Evolutionary conservation across 192 early-diverging fungal species (phyloP).

Genomic region (Cetraspora pellucida): DNA sequence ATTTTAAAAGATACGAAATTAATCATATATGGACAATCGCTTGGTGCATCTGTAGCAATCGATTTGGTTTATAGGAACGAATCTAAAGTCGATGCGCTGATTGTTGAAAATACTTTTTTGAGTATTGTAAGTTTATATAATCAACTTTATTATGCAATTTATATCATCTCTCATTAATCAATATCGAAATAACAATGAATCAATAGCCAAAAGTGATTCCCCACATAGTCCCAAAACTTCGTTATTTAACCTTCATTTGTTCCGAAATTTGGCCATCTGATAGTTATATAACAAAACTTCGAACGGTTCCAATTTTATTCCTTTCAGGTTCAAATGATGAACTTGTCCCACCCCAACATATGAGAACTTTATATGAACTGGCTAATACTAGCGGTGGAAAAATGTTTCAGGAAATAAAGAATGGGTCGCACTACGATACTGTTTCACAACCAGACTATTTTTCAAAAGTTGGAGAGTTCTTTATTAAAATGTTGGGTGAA

Average conservation of each 20-base stretch:
- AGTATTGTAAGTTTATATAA: slow-evolving; percentile 62
- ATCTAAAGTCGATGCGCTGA: slow-evolving; percentile 68
- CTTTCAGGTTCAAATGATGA: slow-evolving; percentile 83
- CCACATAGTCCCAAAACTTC: slow-evolving; percentile 72
- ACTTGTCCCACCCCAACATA: slow-evolving; percentile 84
- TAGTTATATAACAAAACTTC: slow-evolving; percentile 63
- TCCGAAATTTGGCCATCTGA: slow-evolving; percentile 92
- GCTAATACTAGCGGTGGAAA: slow-evolving; percentile 47
- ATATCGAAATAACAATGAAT: not conserved
- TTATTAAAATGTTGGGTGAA: not conserved
- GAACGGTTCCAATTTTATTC: slow-evolving; percentile 74
- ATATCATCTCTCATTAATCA: not conserved
- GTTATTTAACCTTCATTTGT: slow-evolving; percentile 73
- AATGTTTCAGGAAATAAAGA: slow-evolving; percentile 62
- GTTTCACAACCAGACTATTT: slow-evolving; percentile 85
- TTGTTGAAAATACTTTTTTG: slow-evolving; percentile 94
- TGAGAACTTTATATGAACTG: slow-evolving; percentile 73
- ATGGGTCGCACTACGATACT: slow-evolving; percentile 93
- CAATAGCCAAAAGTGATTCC: slow-evolving; percentile 83
- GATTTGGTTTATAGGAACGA: slow-evolving; percentile 79
- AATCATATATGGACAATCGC: slow-evolving; percentile 90
- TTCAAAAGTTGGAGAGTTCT: slow-evolving; percentile 67
- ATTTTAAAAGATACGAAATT: slow-evolving; percentile 74
- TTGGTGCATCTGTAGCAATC: slow-evolving; percentile 97
- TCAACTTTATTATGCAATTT: too few relatives aligned